These are phyloP conservation scores for Fusarium caatingaense DNA, from an alignment of 2,329 filamentous ascomycete genomes.

Conservation along the genomic window DNA sequence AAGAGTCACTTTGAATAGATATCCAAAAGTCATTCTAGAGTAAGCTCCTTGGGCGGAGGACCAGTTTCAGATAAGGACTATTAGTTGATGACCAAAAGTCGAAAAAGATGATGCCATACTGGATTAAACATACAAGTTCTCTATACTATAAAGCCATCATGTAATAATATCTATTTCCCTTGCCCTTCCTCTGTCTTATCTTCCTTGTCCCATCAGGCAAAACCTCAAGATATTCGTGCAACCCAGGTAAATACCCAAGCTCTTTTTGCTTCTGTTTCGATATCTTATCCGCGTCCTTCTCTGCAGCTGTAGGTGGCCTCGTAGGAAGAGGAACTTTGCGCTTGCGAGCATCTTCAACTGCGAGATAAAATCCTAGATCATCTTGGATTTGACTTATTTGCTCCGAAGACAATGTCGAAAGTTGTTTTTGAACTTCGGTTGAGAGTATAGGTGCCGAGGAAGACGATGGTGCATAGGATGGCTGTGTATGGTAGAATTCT, in stretches of 20 bases:
- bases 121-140: neutral
- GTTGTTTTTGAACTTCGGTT: neutral
- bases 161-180: conserved; percentile 4
- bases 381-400: conserved; percentile 25
- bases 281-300: conserved; percentile 16
- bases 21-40: too few relatives aligned
- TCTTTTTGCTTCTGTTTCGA: conserved; percentile 26
- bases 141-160: neutral
- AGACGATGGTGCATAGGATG: neutral
- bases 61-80: too few relatives aligned
- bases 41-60: too few relatives aligned
- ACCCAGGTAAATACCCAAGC: conserved; percentile 10
- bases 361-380: conserved; percentile 23
- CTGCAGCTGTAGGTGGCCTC: conserved; percentile 6
- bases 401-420: conserved; percentile 12
- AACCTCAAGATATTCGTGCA: conserved; percentile 28
- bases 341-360: conserved; percentile 18
- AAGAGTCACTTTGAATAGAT: too few relatives aligned
- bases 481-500: conserved; percentile 9
- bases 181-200: conserved; percentile 15
- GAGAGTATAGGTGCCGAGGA: neutral
- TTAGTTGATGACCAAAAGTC: too few relatives aligned
- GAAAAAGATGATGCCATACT: neutral
- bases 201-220: conserved; percentile 29
- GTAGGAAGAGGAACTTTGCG: conserved; percentile 7